Percentiles rank a stretch among this genome's conserved stretches.
phyloP scores from a whole-genome alignment of 768 basidiomycete genomes.

The Mycena albidolilacea region DNA sequence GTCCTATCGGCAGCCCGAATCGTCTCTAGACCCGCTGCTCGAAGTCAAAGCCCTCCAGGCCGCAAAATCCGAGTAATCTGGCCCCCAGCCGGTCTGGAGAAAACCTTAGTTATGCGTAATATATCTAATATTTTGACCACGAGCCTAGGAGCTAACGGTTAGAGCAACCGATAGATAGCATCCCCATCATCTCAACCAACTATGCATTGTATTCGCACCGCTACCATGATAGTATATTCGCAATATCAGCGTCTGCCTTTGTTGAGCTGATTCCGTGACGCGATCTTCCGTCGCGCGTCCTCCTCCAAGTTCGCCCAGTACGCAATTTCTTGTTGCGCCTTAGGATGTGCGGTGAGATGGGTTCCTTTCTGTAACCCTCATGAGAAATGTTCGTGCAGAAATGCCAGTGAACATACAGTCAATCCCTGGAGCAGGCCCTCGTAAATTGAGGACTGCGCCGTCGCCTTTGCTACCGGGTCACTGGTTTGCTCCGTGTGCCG shows the following conservation, averaged over 20 bases:
- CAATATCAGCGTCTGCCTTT: constrained; percentile 20
- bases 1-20: constrained; percentile 92
- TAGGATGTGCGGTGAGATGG: constrained; percentile 82
- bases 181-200: background rate
- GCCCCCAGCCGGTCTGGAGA: background rate
- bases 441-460: constrained; percentile 80
- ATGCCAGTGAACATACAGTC: constrained; percentile 60
- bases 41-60: constrained; percentile 62
- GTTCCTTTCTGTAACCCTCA: constrained; percentile 66
- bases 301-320: constrained; percentile 93
- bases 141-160: constrained; percentile 6
- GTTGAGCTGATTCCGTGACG: constrained; percentile 54
- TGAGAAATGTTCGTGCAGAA: too few relatives aligned
- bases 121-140: constrained; percentile 25
- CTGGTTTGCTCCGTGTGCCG: constrained; percentile 79
- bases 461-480: constrained; percentile 73
- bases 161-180: constrained; percentile 17
- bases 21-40: constrained; percentile 87
- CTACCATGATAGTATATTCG: background rate
- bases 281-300: constrained; percentile 75
- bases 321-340: constrained; percentile 87
- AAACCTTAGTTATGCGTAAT: constrained; percentile 29
- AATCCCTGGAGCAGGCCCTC: constrained; percentile 83
- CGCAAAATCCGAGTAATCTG: constrained; percentile 35
- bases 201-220: constrained; percentile 17